These are phyloP conservation scores for Pholiota conissans DNA, from an alignment of 768 basidiomycete genomes.

Conservation along the genomic window DNA sequence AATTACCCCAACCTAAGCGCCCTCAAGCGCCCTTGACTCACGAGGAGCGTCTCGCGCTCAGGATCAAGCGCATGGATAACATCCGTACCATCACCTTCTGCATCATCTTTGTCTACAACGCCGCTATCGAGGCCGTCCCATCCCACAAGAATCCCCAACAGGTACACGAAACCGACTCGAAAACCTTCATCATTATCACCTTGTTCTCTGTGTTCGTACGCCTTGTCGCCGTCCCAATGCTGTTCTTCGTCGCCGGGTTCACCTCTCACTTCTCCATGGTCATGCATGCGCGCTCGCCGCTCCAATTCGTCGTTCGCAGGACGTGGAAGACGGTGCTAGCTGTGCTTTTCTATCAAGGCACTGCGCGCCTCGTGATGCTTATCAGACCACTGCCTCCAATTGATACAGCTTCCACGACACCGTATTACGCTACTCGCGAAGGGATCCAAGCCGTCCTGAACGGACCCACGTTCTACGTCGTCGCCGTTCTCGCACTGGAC, in stretches of 20 bases:
- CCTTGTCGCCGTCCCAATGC: not conserved
- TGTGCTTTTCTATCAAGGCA: not conserved
- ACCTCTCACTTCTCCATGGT: not conserved
- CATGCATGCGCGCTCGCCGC: not conserved
- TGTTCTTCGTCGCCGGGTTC: not conserved
- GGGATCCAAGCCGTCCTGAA: not conserved
- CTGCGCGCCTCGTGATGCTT: not conserved
- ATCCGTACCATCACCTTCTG: not conserved
- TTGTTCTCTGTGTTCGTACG: not conserved
- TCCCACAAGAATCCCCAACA: not conserved
- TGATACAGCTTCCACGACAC: not conserved
- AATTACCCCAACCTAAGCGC: not conserved
- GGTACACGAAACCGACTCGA: not conserved
- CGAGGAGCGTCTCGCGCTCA: not conserved
- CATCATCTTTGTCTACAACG: not conserved
- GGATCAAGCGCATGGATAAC: not conserved
- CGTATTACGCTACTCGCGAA: conserved; percentile 1
- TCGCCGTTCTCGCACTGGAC: not conserved
- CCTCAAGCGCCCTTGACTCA: not conserved
- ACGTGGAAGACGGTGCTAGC: not conserved
- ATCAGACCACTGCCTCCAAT: not conserved
- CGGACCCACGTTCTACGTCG: not conserved
- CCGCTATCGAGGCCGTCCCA: not conserved
- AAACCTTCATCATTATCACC: not conserved
- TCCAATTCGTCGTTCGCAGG: not conserved